These are phyloP conservation scores for Fusarium dlaminii DNA, from an alignment of 2,329 filamentous ascomycete genomes.

Conservation along the genomic window DNA sequence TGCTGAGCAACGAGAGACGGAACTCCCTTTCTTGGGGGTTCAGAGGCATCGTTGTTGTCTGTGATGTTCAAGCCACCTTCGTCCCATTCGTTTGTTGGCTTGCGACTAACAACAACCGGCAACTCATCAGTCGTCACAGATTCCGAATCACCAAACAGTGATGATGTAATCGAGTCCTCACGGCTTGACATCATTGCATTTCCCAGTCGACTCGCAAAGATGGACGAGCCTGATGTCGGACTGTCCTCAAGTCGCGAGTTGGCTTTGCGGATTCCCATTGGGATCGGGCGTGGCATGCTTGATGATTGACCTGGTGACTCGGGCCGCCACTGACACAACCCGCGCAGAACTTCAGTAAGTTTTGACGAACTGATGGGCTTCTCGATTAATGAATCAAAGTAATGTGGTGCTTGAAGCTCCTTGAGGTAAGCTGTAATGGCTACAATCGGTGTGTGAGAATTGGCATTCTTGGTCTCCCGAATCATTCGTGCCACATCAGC, in stretches of 20 bases:
- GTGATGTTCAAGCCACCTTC: constrained; percentile 81
- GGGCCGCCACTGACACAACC: constrained; percentile 93
- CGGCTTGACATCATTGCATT: constrained; percentile 84
- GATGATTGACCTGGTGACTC: constrained; percentile 63
- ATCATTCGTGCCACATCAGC: constrained; percentile 98
- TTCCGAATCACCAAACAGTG: constrained; percentile 87
- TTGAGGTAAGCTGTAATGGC: constrained; percentile 98
- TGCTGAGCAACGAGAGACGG: constrained; percentile 67
- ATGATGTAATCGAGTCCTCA: constrained; percentile 88
- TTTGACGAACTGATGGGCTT: constrained; percentile 96
- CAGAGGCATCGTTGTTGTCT: constrained; percentile 55
- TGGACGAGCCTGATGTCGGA: constrained; percentile 80
- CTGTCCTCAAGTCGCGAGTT: constrained; percentile 77
- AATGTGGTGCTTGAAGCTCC: constrained; percentile 91
- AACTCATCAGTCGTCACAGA: constrained; percentile 81
- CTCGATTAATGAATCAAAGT: constrained; percentile 95
- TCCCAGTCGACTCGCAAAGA: constrained; percentile 74
- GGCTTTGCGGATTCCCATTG: constrained; percentile 72
- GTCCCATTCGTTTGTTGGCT: constrained; percentile 80
- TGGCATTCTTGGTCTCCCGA: constrained; percentile 93
- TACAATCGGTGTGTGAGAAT: constrained; percentile 93
- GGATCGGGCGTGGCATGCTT: constrained; percentile 66
- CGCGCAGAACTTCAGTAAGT: constrained; percentile 85
- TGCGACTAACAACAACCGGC: constrained; percentile 78
- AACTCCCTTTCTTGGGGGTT: constrained; percentile 54